phyloP scores from a whole-genome alignment of 495 filamentous ascomycete species.

The Daldinia vernicosa region DNA sequence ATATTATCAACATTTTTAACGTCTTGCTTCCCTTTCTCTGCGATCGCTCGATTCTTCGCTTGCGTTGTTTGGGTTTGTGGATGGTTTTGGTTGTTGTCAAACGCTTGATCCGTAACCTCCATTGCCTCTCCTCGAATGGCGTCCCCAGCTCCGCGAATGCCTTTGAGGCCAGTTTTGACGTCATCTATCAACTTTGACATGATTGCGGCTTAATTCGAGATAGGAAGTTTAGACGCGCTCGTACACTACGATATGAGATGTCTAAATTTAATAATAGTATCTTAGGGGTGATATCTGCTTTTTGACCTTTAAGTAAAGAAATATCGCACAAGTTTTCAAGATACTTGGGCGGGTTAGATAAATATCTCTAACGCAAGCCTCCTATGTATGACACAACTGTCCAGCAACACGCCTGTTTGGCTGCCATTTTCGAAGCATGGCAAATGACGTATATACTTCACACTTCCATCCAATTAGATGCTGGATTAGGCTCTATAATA shows the following conservation, averaged over 20 bases:
- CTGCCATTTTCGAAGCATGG: not conserved
- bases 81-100: conserved; percentile 37
- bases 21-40: conserved; percentile 37
- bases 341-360: not conserved
- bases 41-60: conserved; percentile 36
- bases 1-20: conserved; percentile 33
- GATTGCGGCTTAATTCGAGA: not conserved
- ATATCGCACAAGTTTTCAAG: not conserved
- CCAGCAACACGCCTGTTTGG: too few relatives aligned
- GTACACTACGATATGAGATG: not conserved
- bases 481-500: not conserved
- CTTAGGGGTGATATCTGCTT: not conserved
- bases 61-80: conserved; percentile 29
- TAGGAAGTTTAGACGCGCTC: not conserved
- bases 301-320: not conserved
- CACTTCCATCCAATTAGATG: not conserved
- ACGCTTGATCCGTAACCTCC: conserved; percentile 34
- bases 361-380: not conserved
- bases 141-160: conserved; percentile 43
- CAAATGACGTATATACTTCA: conserved; percentile 12
- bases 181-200: conserved; percentile 45
- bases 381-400: not conserved
- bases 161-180: conserved; percentile 42
- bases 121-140: conserved; percentile 34
- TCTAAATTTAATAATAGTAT: too few relatives aligned